Evolutionary conservation across 2,329 filamentous ascomycete genomes (phyloP).

Genomic region (Fusarium sp.): DNA sequence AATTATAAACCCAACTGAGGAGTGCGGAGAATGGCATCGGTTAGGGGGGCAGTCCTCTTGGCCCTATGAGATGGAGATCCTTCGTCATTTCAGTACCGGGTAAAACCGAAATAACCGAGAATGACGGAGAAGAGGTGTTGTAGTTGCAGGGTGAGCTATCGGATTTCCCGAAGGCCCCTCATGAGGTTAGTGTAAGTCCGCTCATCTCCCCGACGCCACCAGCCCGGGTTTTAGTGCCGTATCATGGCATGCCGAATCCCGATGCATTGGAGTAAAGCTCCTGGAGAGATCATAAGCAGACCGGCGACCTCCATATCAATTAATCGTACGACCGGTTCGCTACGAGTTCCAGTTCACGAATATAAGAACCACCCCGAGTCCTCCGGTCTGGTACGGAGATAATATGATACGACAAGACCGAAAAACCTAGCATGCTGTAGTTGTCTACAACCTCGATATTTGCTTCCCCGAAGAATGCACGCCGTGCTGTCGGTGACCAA

Average conservation of each 20-base stretch:
- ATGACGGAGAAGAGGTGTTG: background rate
- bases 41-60: background rate
- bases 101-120: background rate
- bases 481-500: background rate
- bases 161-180: background rate
- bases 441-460: background rate
- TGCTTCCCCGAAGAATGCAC: background rate
- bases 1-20: background rate
- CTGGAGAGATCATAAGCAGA: background rate
- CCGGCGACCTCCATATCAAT: background rate
- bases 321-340: background rate
- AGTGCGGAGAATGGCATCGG: background rate
- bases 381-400: background rate
- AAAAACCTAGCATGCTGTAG: background rate
- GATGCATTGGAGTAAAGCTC: background rate
- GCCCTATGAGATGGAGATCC: background rate
- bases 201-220: background rate
- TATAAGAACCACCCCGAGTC: background rate
- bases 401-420: background rate
- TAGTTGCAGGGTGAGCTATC: background rate
- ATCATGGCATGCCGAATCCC: background rate
- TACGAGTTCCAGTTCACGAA: background rate
- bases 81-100: background rate
- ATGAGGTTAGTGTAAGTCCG: background rate
- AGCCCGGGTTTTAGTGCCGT: background rate